Conservation (phyloP, 371 early-diverging fungal species). For the Apophysomyces ossiformis region DNA sequence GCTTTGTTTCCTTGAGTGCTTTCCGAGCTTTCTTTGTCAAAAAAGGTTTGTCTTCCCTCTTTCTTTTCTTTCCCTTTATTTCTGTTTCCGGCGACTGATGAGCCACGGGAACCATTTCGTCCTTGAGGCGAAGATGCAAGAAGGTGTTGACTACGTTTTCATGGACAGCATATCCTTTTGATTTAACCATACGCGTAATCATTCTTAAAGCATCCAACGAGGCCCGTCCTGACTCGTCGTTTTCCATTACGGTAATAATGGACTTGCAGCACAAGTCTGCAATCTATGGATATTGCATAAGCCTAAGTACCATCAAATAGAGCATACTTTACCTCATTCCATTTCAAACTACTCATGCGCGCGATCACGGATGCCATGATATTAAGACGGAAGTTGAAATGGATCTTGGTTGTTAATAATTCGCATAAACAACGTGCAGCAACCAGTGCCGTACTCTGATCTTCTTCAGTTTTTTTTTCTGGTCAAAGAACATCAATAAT, state of each 20-base stretch:
- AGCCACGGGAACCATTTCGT: conserved; percentile 65
- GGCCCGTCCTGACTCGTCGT: conserved; percentile 85
- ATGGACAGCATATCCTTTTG: conserved; percentile 75
- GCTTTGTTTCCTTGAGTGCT: conserved; percentile 71
- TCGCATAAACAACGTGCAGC: conserved; percentile 78
- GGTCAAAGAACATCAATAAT: neutral
- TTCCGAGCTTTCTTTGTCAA: conserved; percentile 78
- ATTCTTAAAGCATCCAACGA: conserved; percentile 86
- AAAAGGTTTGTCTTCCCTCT: conserved; percentile 65
- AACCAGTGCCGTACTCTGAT: conserved; percentile 50
- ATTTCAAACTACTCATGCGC: conserved; percentile 64
- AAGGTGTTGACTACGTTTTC: conserved; percentile 74
- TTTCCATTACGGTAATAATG: conserved; percentile 73
- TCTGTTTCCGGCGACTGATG: conserved; percentile 47
- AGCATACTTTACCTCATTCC: conserved; percentile 47
- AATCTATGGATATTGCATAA: conserved; percentile 34
- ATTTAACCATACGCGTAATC: conserved; percentile 84
- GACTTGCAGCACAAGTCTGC: conserved; percentile 79
- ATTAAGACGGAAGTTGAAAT: conserved; percentile 93
- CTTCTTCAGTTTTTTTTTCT: conserved; percentile 46
- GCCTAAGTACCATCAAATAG: neutral
- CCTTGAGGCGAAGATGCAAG: conserved; percentile 77
- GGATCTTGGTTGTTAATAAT: conserved; percentile 78
- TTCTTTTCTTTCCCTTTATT: conserved; percentile 46
- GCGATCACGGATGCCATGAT: conserved; percentile 81